Evolutionary conservation across 73 alveolate genomes (phyloP).

Genomic region (Tetrahymena borealis): DNA sequence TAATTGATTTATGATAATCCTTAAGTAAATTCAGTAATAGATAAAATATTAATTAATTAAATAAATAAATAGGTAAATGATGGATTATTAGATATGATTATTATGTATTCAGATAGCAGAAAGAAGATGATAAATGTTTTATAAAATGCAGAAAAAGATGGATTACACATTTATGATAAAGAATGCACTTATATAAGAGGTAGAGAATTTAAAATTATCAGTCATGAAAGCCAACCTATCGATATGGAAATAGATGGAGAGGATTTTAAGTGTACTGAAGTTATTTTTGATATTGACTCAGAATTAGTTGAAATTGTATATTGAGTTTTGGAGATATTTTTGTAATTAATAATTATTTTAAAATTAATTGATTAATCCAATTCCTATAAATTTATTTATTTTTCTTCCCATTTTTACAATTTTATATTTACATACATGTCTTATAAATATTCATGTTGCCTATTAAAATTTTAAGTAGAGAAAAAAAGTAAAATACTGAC

Average conservation of each 20-base stretch:
- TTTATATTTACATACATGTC: too few species aligned
- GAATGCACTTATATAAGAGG: background rate
- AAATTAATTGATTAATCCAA: background rate
- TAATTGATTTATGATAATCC: too few species aligned
- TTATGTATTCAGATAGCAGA: background rate
- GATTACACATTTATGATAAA: background rate
- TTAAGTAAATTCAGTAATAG: too few species aligned
- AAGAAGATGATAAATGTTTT: background rate
- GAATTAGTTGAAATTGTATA: background rate
- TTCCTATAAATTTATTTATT: background rate
- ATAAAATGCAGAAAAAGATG: background rate
- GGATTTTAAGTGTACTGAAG: background rate
- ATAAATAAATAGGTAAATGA: background rate
- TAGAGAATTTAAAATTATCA: background rate
- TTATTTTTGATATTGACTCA: background rate
- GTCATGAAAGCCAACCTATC: background rate
- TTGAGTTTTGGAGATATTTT: background rate
- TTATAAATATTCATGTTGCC: too few species aligned
- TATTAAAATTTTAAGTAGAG: too few species aligned
- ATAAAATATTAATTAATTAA: background rate
- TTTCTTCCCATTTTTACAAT: too few species aligned
- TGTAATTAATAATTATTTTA: background rate
- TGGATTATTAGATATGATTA: background rate
- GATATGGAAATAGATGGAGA: slow-evolving; percentile 1
- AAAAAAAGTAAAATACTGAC: too few species aligned